These are phyloP conservation scores for Nepenthes alata DNA, from an alignment of 179 eudicot species.

Conservation along the genomic window DNA sequence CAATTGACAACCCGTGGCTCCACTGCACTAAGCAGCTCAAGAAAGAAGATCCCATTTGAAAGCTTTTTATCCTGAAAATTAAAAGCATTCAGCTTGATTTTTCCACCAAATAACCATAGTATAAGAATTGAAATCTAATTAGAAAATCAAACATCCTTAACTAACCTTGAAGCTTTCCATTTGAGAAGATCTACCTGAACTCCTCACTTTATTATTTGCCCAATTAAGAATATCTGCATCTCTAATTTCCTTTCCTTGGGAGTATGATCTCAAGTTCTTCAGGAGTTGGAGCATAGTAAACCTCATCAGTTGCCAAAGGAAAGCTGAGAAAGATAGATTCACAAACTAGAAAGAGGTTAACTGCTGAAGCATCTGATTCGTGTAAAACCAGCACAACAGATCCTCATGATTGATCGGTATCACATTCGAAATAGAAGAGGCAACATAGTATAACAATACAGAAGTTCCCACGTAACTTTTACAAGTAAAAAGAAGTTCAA, in stretches of 20 bases:
- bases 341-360: slow-evolving; percentile 3
- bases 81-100: background rate
- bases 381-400: background rate
- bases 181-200: slow-evolving; percentile 44
- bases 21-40: slow-evolving; percentile 74
- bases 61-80: slow-evolving; percentile 51
- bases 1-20: slow-evolving; percentile 78
- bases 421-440: background rate
- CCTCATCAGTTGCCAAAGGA: slow-evolving; percentile 84
- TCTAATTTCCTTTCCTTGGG: slow-evolving; percentile 62
- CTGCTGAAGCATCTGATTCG: background rate
- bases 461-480: no score
- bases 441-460: background rate
- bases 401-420: no score
- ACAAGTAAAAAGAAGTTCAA: no score
- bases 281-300: slow-evolving; percentile 64
- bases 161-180: slow-evolving; percentile 73
- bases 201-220: slow-evolving; percentile 67
- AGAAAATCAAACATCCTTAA: background rate
- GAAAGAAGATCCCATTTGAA: slow-evolving; percentile 61
- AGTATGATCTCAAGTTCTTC: slow-evolving; percentile 54
- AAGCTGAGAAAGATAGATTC: slow-evolving; percentile 32
- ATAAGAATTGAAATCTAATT: background rate
- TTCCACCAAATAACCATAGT: background rate
- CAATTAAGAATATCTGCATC: slow-evolving; percentile 65